Evolutionary conservation across 2,329 filamentous ascomycete species (phyloP), one percentile per base, ranked within the genome.

Genomic region (Claviceps sp.): DNA sequence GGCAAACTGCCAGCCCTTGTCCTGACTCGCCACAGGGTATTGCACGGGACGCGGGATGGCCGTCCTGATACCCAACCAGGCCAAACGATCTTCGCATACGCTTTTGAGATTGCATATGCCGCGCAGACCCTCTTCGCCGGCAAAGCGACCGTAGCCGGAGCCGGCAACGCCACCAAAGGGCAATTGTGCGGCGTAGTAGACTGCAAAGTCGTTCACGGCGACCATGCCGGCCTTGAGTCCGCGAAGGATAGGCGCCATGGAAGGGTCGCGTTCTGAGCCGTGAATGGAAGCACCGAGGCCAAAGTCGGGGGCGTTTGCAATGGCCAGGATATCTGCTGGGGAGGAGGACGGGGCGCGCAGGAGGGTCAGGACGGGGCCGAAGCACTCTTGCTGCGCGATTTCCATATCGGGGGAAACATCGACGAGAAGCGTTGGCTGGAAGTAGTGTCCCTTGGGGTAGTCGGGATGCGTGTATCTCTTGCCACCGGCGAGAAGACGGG

Each of bases 121-220:
- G 39, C 88, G 76, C 22, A 98, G 70, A 0, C 93, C 93, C 65
- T 98, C 93, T 58, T 87, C 83, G 24, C 89, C 93, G 0, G 89
- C 91, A 68, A 98, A 98, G 2, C 91, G 78, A 1, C 93, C 93
- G 65, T 97, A 97, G 0, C 87, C 93, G 24, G 87, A 94, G 1
- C 89, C 91, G 53, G 80, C 82, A n/a, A 87, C 82, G 51, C 90
- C 93, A 40, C 93, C 93, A 68, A 98, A 98, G 0, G 93, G 93
- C 41, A 98, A 71, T 68, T 95, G 89, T 7, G 95, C 90, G 50
- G 91, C 89, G 64, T 98, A 98, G 67, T 83, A 96, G 30, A 82
- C 85, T 19, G 84, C 93, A 63, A 98, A 98, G 70, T 98, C 93
- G 65, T 98, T 98, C 59, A 98, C 80, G 24, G 89, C 82, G 0